A percentile compares a stretch with the other conserved stretches of the same genome.
These are phyloP conservation scores for Sherardia arvensis DNA, from an alignment of 257 asterid species.

Conservation along the genomic window DNA sequence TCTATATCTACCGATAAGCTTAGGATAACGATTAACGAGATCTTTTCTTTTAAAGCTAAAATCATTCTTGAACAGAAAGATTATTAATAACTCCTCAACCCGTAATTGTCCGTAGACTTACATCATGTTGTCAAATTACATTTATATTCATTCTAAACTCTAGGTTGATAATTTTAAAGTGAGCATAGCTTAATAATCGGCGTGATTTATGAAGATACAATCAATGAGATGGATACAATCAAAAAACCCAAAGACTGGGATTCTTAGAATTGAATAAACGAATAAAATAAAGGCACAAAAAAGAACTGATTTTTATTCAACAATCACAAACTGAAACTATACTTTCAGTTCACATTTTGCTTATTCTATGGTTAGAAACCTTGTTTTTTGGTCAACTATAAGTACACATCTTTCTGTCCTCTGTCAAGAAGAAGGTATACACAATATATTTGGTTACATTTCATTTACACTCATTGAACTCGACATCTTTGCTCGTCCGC, in stretches of 20 bases:
- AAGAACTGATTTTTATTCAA: background rate
- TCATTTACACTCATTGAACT: slow-evolving; percentile 29
- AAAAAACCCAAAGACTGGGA: background rate
- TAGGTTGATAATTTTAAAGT: background rate
- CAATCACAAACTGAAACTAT: background rate
- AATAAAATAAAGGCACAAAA: slow-evolving; percentile 1
- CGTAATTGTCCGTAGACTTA: no score
- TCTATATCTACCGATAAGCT: no score
- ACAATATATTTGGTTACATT: slow-evolving; percentile 11
- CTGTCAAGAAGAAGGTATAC: slow-evolving; percentile 8
- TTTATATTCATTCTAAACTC: no score
- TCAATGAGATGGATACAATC: background rate
- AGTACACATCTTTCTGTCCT: background rate
- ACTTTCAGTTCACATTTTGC: slow-evolving; percentile 9
- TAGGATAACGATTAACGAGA: no score
- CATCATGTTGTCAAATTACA: no score
- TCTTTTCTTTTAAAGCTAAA: no score
- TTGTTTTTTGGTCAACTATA: slow-evolving; percentile 14
- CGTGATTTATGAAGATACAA: background rate
- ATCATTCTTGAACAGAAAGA: no score
- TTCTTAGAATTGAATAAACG: background rate
- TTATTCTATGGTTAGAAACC: background rate
- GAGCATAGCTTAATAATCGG: slow-evolving; percentile 1
- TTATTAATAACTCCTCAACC: no score
- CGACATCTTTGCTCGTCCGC: slow-evolving; percentile 67